Percentiles rank a stretch among this genome's conserved stretches.
Conservation (phyloP, 306 rosid species). For the Argentina anserina region DNA sequence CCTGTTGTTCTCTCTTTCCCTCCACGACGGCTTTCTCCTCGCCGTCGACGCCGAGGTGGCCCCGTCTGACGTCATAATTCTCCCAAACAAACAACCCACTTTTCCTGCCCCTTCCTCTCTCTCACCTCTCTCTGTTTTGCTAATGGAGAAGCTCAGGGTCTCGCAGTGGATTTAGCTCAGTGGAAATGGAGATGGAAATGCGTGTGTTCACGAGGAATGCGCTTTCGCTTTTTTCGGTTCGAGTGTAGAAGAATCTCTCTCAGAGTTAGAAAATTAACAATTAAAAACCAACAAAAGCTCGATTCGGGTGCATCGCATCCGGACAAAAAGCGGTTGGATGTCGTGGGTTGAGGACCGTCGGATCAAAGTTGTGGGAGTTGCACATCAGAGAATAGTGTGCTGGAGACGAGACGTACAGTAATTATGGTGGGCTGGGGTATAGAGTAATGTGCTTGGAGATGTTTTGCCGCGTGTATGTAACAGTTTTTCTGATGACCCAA, state of each 20-base stretch:
- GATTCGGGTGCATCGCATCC: not conserved
- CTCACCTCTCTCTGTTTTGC: not conserved
- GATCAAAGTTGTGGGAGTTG: not conserved
- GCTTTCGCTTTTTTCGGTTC: conserved; percentile 40
- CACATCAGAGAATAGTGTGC: not conserved
- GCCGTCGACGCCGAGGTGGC: conserved; percentile 58
- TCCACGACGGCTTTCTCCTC: conserved; percentile 82
- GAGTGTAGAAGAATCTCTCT: conserved; percentile 41
- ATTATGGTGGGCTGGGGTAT: not conserved
- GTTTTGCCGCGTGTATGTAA: conserved; percentile 36
- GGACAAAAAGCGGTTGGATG: not conserved
- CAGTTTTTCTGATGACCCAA: conserved; percentile 38
- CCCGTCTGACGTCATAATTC: conserved; percentile 78
- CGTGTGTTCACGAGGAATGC: conserved; percentile 55
- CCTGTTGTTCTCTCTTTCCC: conserved; percentile 83
- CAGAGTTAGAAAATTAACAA: not conserved
- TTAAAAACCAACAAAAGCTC: conserved; percentile 2
- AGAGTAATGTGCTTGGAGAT: not conserved
- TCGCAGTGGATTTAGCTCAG: conserved; percentile 40
- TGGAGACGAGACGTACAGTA: not conserved
- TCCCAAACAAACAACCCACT: conserved; percentile 22
- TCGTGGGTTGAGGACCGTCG: not conserved
- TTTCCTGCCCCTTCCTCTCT: not conserved
- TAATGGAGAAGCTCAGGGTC: not conserved
- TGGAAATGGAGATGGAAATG: conserved; percentile 11